Percentiles rank a stretch among this genome's conserved stretches.
phyloP scores from a whole-genome alignment of 2,329 filamentous ascomycete genomes.

The Penicillium sp. region DNA sequence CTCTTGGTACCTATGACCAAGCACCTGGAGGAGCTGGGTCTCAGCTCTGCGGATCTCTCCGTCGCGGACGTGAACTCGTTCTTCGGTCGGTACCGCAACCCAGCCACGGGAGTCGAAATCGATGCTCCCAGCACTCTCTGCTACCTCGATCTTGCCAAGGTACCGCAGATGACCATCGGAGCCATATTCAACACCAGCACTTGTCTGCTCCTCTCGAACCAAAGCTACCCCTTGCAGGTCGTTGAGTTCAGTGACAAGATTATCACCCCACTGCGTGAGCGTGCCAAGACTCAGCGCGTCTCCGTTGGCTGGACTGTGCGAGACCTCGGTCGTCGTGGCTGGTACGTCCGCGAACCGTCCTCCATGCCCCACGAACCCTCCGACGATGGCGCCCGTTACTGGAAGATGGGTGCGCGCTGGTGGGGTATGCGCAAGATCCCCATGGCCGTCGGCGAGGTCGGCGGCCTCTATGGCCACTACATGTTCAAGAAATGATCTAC shows the following conservation, averaged over 20 bases:
- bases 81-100: constrained; percentile 49
- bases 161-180: constrained; percentile 56
- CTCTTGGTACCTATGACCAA: constrained; percentile 66
- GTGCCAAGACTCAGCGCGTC: constrained; percentile 53
- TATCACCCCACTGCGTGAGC: constrained; percentile 64
- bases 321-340: constrained; percentile 68
- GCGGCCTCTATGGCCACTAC: constrained; percentile 60
- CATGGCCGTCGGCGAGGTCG: constrained; percentile 56
- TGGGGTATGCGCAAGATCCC: constrained; percentile 78
- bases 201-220: constrained; percentile 58
- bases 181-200: constrained; percentile 58
- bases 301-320: constrained; percentile 69
- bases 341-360: constrained; percentile 56
- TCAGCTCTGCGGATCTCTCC: constrained; percentile 66
- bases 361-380: constrained; percentile 32
- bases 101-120: constrained; percentile 20
- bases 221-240: constrained; percentile 70
- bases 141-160: constrained; percentile 75
- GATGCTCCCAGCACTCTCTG: constrained; percentile 53
- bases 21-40: constrained; percentile 72
- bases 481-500: constrained; percentile 54
- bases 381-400: constrained; percentile 62
- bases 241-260: constrained; percentile 72
- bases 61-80: constrained; percentile 64
- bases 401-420: constrained; percentile 82